These are phyloP conservation scores for Naganishia liquefaciens DNA, from an alignment of 1,284 basidiomycete species.

Conservation along the genomic window DNA sequence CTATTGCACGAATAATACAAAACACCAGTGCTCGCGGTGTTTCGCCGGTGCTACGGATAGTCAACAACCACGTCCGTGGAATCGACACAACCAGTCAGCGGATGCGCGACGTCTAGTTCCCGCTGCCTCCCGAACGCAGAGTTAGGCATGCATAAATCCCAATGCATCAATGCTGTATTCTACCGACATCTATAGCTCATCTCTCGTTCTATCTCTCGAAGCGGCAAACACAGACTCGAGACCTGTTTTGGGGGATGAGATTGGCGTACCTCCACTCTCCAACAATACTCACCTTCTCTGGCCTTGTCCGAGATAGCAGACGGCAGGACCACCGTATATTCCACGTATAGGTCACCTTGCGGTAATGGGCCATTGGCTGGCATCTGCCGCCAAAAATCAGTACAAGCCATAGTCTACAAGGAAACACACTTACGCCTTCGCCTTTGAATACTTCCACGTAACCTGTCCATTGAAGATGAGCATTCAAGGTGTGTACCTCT, in stretches of 20 bases:
- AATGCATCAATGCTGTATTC: neutral
- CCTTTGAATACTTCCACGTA: constrained; percentile 80
- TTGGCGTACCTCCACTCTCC: neutral
- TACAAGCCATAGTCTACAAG: neutral
- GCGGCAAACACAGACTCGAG: constrained; percentile 17
- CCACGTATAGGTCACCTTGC: constrained; percentile 82
- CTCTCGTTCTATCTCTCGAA: constrained; percentile 8
- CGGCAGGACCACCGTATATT: constrained; percentile 87
- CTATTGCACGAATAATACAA: too few relatives aligned
- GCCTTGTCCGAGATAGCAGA: constrained; percentile 65
- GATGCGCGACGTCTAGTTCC: too few relatives aligned
- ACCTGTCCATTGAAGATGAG: neutral
- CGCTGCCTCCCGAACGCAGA: neutral
- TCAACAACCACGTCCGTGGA: too few relatives aligned
- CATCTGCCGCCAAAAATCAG: constrained; percentile 59
- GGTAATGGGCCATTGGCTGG: constrained; percentile 65
- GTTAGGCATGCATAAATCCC: neutral
- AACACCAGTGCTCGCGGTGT: too few relatives aligned
- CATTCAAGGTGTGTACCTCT: too few relatives aligned
- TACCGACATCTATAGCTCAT: constrained; percentile 21
- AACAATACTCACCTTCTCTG: constrained; percentile 62
- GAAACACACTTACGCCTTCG: constrained; percentile 62
- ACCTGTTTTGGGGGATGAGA: neutral
- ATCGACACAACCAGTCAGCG: neutral
- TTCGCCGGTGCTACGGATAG: too few relatives aligned